These are phyloP conservation scores for Globisporangium yorkense DNA, from an alignment of 352 stramenopile genomes.

Conservation along the genomic window DNA sequence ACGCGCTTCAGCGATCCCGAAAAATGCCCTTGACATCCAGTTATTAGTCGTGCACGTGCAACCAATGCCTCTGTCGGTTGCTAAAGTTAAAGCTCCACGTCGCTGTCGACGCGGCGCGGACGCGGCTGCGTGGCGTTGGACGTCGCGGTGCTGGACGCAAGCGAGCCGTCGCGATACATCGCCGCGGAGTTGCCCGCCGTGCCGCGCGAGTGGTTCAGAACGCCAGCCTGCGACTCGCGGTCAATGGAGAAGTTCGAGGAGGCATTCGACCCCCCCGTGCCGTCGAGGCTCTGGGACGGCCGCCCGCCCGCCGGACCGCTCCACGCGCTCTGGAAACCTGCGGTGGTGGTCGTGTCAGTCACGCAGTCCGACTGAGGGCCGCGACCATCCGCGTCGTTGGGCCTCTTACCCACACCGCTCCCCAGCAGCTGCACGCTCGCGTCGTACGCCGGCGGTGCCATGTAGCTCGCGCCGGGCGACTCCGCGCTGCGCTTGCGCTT, in stretches of 20 bases:
- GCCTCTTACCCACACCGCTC: conserved; percentile 14
- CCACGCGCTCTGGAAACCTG: conserved; percentile 19
- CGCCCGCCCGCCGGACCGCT: conserved; percentile 9
- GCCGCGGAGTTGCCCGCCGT: conserved; percentile 12
- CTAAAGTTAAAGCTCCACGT: conserved; percentile 47
- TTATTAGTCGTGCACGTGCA: not conserved
- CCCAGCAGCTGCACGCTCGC: conserved; percentile 27
- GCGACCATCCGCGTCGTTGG: conserved; percentile 16
- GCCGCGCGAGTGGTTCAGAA: conserved; percentile 28
- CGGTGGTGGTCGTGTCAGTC: conserved; percentile 15
- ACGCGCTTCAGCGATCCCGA: not conserved
- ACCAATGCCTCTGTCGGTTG: not conserved
- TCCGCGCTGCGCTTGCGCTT: conserved; percentile 19
- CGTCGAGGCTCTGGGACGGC: conserved; percentile 11
- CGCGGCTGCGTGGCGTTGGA: conserved; percentile 7
- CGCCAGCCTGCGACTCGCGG: conserved; percentile 8
- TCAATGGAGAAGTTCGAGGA: conserved; percentile 16
- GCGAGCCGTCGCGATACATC: conserved; percentile 15
- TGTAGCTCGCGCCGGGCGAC: conserved; percentile 20
- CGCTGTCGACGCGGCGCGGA: conserved; percentile 44
- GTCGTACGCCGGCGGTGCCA: conserved; percentile 46
- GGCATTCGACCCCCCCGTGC: conserved; percentile 13
- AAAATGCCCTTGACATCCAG: not conserved
- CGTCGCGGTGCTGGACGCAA: conserved; percentile 8
- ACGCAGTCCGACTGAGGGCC: conserved; percentile 9